Conservation (phyloP, 2,329 filamentous ascomycete species). For the Aspergillus sp. region DNA sequence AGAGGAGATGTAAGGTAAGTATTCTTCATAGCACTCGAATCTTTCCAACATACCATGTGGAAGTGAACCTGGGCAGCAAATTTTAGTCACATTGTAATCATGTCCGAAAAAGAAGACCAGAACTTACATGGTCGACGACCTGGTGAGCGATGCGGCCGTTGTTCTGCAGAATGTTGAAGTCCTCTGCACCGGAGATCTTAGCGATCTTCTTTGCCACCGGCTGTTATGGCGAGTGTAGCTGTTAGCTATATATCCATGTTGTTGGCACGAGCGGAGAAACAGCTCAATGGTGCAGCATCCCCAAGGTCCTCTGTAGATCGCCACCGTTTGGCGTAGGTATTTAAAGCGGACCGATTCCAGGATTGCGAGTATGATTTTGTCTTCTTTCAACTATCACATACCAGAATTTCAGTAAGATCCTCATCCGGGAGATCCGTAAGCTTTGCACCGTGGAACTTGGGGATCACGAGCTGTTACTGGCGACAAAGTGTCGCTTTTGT, state of each 20-base stretch:
- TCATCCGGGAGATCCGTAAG: slow-evolving; percentile 91
- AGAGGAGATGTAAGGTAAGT: too few relatives aligned
- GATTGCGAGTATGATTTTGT: background rate
- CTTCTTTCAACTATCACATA: slow-evolving; percentile 34
- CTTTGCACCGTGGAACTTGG: slow-evolving; percentile 90
- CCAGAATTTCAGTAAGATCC: slow-evolving; percentile 73
- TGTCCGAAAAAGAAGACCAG: background rate
- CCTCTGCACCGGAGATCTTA: slow-evolving; percentile 64
- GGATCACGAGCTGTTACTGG: slow-evolving; percentile 74
- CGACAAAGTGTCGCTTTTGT: background rate
- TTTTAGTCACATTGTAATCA: background rate
- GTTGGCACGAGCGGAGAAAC: background rate
- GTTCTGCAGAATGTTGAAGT: slow-evolving; percentile 97
- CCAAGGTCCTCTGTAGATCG: slow-evolving; percentile 20
- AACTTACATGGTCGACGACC: slow-evolving; percentile 78
- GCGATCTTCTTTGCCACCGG: slow-evolving; percentile 85
- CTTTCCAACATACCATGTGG: slow-evolving; percentile 65
- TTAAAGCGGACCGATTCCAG: background rate
- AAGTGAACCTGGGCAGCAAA: slow-evolving; percentile 67
- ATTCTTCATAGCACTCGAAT: too few relatives aligned
- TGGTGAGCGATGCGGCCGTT: slow-evolving; percentile 91
- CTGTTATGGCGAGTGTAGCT: slow-evolving; percentile 27
- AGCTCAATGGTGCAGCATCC: background rate
- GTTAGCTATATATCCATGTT: too few relatives aligned
- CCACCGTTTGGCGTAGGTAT: slow-evolving; percentile 2